phyloP scores from a whole-genome alignment of 331 rosid genomes.

The Dryas integrifolia region DNA sequence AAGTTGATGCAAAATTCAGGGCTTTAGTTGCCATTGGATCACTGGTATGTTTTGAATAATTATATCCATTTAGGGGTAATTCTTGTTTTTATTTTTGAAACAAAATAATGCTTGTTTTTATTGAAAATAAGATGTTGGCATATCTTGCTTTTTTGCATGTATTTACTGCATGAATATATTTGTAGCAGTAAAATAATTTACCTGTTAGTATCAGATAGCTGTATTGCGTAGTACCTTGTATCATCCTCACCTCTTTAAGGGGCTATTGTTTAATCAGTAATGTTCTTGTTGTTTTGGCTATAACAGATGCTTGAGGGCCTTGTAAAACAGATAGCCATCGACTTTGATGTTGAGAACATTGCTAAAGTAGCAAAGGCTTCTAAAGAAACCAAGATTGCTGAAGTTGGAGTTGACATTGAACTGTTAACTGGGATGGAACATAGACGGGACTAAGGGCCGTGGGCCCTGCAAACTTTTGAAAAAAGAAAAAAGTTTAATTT shows the following conservation, averaged over 20 bases:
- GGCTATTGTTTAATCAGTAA: background rate
- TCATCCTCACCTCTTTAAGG: background rate
- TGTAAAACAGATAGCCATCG: constrained; percentile 71
- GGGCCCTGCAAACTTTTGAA: no score
- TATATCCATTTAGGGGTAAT: background rate
- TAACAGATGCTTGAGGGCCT: constrained; percentile 80
- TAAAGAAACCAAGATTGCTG: constrained; percentile 74
- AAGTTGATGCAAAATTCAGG: constrained; percentile 80
- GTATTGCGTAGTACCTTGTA: background rate
- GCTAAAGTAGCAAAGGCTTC: constrained; percentile 67
- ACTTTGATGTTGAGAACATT: constrained; percentile 74
- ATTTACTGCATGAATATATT: no score
- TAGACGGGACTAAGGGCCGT: no score
- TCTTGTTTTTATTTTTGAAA: background rate
- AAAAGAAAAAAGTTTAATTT: no score
- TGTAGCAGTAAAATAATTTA: background rate
- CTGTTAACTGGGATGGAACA: constrained; percentile 23
- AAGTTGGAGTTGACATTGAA: constrained; percentile 85
- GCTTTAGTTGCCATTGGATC: constrained; percentile 95
- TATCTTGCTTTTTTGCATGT: background rate
- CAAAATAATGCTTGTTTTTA: no score
- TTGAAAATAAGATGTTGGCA: background rate
- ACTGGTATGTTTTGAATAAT: constrained; percentile 49
- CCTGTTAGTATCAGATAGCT: background rate
- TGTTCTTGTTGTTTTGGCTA: background rate